Conservation (phyloP, 345 rosid genomes). For the Gossypium bickii region DNA sequence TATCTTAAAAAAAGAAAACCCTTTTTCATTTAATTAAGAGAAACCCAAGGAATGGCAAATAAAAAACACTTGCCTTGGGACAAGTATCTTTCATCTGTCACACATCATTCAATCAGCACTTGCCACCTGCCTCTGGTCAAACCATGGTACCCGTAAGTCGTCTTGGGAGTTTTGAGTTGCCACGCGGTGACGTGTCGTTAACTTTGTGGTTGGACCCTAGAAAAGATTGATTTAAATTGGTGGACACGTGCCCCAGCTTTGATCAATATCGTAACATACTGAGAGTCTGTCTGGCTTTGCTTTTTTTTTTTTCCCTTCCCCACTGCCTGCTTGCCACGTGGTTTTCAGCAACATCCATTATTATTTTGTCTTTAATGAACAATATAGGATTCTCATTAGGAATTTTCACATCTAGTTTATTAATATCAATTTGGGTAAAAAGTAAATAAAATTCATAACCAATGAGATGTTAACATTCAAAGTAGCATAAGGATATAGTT, state of each 20-base stretch:
- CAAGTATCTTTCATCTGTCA: constrained; percentile 28
- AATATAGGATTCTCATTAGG: no score
- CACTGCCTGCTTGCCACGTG: constrained; percentile 27
- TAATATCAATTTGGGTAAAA: background rate
- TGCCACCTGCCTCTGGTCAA: constrained; percentile 26
- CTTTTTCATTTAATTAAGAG: background rate
- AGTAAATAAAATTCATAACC: background rate
- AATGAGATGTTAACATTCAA: background rate
- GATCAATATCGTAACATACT: constrained; percentile 13
- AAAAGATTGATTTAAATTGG: background rate
- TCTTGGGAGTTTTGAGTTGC: constrained; percentile 2
- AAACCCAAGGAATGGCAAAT: constrained; percentile 3
- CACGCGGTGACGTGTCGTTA: constrained; percentile 21
- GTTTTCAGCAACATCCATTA: background rate
- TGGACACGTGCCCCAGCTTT: constrained; percentile 22
- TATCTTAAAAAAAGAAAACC: background rate
- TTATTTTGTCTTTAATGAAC: background rate
- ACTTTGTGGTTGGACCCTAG: constrained; percentile 13
- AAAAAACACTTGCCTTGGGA: constrained; percentile 20
- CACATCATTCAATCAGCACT: constrained; percentile 12
- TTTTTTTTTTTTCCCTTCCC: constrained; percentile 1
- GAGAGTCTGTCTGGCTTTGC: constrained; percentile 26
- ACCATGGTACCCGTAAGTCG: constrained; percentile 11
- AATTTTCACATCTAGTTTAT: background rate
- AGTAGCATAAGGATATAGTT: background rate